Evolutionary conservation across 2,329 filamentous ascomycete species (phyloP).

Genomic region (Cladosporium sp.): DNA sequence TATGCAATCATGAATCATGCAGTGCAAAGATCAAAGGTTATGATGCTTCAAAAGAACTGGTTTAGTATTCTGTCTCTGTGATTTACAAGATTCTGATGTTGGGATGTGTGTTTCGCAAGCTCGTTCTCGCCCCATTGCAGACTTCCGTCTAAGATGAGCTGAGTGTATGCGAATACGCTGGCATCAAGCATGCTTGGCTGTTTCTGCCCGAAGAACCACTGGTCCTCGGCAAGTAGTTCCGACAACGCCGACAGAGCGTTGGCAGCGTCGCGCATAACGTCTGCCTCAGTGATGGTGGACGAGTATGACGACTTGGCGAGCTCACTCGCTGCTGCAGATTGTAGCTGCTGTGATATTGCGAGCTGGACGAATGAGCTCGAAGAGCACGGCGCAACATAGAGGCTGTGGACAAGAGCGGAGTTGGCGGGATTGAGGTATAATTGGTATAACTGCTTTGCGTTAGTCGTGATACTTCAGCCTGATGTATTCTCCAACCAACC

Average conservation of each 20-base stretch:
- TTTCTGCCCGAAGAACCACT: constrained; percentile 62
- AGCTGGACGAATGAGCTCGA: constrained; percentile 63
- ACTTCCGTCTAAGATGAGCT: constrained; percentile 69
- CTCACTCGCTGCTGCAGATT: constrained; percentile 71
- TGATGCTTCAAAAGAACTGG: constrained; percentile 48
- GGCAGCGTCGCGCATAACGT: constrained; percentile 61
- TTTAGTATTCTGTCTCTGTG: constrained; percentile 63
- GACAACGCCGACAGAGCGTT: constrained; percentile 66
- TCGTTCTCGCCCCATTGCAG: constrained; percentile 66
- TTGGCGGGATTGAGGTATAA: constrained; percentile 77
- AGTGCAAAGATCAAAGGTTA: neutral
- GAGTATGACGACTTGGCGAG: constrained; percentile 61
- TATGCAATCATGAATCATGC: neutral
- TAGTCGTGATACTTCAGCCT: neutral
- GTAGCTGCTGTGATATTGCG: constrained; percentile 67
- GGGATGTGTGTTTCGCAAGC: constrained; percentile 59
- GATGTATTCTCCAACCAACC: constrained; percentile 53
- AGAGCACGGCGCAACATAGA: constrained; percentile 70
- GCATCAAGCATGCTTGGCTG: constrained; percentile 80
- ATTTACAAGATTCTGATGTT: constrained; percentile 63
- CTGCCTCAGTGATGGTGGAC: constrained; percentile 44
- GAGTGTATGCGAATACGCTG: constrained; percentile 84
- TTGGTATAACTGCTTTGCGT: constrained; percentile 62
- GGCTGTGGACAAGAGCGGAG: constrained; percentile 64
- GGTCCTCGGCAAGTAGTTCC: constrained; percentile 57